Conservation (phyloP, 1,139 yeast species). For the Yamadazyma taylorii region DNA sequence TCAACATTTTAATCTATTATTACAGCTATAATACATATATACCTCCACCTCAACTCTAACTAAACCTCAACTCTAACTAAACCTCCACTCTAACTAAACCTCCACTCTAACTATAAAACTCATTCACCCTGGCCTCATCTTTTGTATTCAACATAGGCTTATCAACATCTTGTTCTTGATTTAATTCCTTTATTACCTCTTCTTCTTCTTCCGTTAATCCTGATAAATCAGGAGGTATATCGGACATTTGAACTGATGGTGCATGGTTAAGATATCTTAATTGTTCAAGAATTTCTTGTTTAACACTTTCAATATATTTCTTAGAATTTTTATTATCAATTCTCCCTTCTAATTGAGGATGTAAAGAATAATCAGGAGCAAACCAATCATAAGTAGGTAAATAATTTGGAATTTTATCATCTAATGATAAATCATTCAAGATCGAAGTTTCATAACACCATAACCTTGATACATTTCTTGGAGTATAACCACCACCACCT, state of each 20-base stretch:
- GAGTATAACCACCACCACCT: slow-evolving; percentile 98
- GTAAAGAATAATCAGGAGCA: slow-evolving; percentile 88
- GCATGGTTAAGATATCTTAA: slow-evolving; percentile 83
- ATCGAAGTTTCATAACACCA: slow-evolving; percentile 97
- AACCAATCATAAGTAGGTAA: slow-evolving; percentile 86
- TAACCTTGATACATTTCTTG: slow-evolving; percentile 87
- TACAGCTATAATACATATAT: too few relatives aligned
- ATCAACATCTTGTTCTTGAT: slow-evolving; percentile 48
- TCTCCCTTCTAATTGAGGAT: slow-evolving; percentile 86
- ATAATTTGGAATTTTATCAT: slow-evolving; percentile 71
- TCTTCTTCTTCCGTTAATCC: slow-evolving; percentile 67
- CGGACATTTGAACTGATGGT: slow-evolving; percentile 92
- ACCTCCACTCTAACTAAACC: background rate
- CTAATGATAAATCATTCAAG: slow-evolving; percentile 74
- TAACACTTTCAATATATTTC: slow-evolving; percentile 79
- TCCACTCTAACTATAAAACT: background rate
- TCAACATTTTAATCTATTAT: too few relatives aligned
- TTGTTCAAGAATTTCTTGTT: slow-evolving; percentile 77
- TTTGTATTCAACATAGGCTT: slow-evolving; percentile 19
- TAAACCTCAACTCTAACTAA: background rate
- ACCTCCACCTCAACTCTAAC: background rate
- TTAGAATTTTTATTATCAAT: slow-evolving; percentile 86
- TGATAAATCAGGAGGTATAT: slow-evolving; percentile 80
- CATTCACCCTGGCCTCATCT: slow-evolving; percentile 27
- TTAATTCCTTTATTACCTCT: slow-evolving; percentile 47